Conservation (phyloP, 1,284 basidiomycete species). For the Irpex sp. region DNA sequence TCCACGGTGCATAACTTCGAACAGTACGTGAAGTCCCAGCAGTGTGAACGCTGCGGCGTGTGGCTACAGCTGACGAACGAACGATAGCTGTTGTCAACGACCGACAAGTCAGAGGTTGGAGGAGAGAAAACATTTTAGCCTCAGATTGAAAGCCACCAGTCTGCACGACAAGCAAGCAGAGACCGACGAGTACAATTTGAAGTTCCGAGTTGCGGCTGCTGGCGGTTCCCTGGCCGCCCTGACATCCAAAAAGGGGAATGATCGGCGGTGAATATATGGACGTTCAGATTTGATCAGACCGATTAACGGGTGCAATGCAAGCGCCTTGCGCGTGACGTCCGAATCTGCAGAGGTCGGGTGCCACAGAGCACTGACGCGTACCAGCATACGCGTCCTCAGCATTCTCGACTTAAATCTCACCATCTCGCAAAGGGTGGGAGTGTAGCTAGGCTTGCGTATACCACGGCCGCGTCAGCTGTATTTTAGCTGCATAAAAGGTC, state of each 20-base stretch:
- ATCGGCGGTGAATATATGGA: neutral
- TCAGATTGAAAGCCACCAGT: neutral
- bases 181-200: neutral
- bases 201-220: neutral
- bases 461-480: conserved; percentile 23
- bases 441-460: neutral
- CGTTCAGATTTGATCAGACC: neutral
- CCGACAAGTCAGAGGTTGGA: conserved; percentile 9
- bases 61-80: conserved; percentile 15
- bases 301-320: neutral
- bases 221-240: neutral
- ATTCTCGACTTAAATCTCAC: neutral
- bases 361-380: conserved; percentile 1
- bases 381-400: conserved; percentile 2
- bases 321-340: neutral
- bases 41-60: conserved; percentile 5
- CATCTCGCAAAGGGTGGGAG: neutral
- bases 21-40: neutral
- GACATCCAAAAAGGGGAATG: neutral
- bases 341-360: neutral
- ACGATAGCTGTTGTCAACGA: conserved; percentile 7
- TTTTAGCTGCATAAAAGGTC: conserved; percentile 16
- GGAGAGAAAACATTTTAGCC: conserved; percentile 1
- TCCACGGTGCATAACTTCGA: conserved; percentile 15
- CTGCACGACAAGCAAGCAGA: too few relatives aligned